A percentile compares a stretch with the other conserved stretches of the same genome.
These are phyloP conservation scores for Ananas comosus DNA, from an alignment of 176 grass and related monocot species.

Conservation along the genomic window DNA sequence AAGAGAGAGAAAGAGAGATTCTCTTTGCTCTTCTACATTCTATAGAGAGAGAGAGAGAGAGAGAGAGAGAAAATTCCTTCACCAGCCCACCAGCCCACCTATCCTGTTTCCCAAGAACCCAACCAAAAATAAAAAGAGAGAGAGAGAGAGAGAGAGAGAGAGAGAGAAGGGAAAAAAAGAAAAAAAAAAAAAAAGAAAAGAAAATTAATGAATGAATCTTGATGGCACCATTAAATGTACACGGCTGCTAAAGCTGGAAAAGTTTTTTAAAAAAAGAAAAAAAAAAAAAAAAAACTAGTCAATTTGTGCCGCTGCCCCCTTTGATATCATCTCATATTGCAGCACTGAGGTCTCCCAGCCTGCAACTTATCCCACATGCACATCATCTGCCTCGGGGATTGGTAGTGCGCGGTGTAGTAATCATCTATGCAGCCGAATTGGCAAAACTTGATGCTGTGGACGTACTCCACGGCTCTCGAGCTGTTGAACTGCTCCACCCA, in stretches of 20 bases:
- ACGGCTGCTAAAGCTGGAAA: constrained; percentile 1
- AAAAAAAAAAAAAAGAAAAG: background rate
- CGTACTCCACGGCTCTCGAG: constrained; percentile 42
- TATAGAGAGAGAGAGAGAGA: no score
- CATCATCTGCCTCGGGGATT: constrained; percentile 88
- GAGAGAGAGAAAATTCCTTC: no score
- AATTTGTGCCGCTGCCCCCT: constrained; percentile 3
- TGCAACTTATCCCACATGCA: constrained; percentile 94
- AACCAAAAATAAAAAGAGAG: no score
- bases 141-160: no score
- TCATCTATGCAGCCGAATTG: constrained; percentile 92
- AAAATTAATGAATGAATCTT: constrained; percentile 1
- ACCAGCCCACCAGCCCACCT: no score
- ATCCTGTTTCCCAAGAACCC: no score
- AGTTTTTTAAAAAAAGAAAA: background rate
- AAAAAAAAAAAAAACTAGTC: background rate
- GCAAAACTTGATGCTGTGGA: constrained; percentile 72
- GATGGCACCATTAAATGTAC: background rate
- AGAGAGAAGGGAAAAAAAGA: background rate
- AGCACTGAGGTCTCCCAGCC: constrained; percentile 58
- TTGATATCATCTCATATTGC: constrained; percentile 72
- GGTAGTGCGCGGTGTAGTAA: constrained; percentile 86
- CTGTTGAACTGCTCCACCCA: constrained; percentile 83
- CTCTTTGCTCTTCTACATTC: no score
- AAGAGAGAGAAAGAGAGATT: no score